A percentile compares a stretch with the other conserved stretches of the same genome.
These are phyloP conservation scores for Podaxis mareebaensis DNA, from an alignment of 768 basidiomycete species.

Conservation along the genomic window DNA sequence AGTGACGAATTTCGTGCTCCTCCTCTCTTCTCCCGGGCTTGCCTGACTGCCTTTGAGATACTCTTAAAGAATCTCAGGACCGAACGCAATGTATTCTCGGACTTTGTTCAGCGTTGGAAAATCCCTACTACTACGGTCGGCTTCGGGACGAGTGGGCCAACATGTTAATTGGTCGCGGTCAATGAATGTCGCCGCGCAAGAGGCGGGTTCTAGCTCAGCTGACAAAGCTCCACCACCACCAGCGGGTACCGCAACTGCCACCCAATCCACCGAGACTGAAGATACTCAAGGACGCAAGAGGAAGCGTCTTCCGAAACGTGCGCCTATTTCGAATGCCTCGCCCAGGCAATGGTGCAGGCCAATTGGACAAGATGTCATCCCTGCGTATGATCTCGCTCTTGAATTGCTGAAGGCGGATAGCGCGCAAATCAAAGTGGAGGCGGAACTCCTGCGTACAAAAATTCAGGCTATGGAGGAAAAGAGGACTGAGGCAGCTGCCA, in stretches of 20 bases:
- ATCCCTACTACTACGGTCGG: neutral
- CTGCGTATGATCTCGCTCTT: conserved; percentile 86
- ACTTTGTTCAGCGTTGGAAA: neutral
- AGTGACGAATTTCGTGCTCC: neutral
- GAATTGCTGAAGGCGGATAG: conserved; percentile 68
- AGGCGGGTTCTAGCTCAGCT: neutral
- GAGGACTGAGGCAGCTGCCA: conserved; percentile 25
- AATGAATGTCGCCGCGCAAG: conserved; percentile 4
- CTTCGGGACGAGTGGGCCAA: conserved; percentile 7
- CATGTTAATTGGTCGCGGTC: neutral
- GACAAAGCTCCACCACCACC: conserved; percentile 2
- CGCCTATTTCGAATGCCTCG: conserved; percentile 48
- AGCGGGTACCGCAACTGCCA: neutral
- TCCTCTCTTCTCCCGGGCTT: neutral
- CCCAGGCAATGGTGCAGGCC: conserved; percentile 69
- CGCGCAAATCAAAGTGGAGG: conserved; percentile 43
- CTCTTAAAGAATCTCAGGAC: neutral
- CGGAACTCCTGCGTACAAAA: conserved; percentile 36
- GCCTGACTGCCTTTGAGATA: neutral
- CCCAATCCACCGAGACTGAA: conserved; percentile 1
- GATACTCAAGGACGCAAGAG: conserved; percentile 32
- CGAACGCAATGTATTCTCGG: neutral
- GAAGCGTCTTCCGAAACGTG: conserved; percentile 35
- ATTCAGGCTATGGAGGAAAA: conserved; percentile 27
- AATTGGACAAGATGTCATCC: conserved; percentile 59